Base-by-base conservation (phyloP, 495 filamentous ascomycete genomes). In the Hypoxylon perforatum region DNA sequence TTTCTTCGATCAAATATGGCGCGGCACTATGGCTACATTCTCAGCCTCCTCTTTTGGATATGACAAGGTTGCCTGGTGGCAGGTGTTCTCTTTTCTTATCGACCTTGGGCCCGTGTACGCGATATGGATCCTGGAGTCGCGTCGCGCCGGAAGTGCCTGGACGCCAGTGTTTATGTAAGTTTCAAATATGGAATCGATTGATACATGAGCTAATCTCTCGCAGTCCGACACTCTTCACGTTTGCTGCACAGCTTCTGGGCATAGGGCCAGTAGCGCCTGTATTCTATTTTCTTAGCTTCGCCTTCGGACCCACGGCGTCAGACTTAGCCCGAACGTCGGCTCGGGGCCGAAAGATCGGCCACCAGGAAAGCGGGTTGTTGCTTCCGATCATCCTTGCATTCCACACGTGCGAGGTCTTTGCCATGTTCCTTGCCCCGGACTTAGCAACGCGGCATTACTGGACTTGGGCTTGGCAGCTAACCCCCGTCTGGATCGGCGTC, bases 401-500 rank as follows among this genome's bases (percentile, higher is more conserved):
- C 19, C 51, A 67, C 28, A 67, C 64, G 3, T 44, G 38, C 2
- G 64, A 57, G n/a, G 52, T 62, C 5, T 57, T 67, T 14, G 57
- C 58, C 28, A 67, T 67, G 64, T 67, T 47, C 23, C 38, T 61
- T 1, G 33, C 64, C 6, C 57, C 64, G 0, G 57, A 67, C 14
- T 11, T 42, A 11, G 38, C 42, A 12, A 57, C 51, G 1, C 57
- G 64, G 12, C 64, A 67, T 33, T 67, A 28, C 28, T 67, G 64
- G 64, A 67, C 57, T 18, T 67, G 64, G 57, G 64, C 64, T 19
- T 67, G 57, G 64, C 64, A 67, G 33, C 22, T 67, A 14, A 33
- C 28, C 36, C 61, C 61, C 36, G 21, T 67, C 1, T 67, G 57
- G 51, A 61, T 67, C 19, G 63, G 63, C 3, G 0, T 62, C 4